These are phyloP conservation scores for Megacollybia marginata DNA, from an alignment of 768 basidiomycete species.

Conservation along the genomic window DNA sequence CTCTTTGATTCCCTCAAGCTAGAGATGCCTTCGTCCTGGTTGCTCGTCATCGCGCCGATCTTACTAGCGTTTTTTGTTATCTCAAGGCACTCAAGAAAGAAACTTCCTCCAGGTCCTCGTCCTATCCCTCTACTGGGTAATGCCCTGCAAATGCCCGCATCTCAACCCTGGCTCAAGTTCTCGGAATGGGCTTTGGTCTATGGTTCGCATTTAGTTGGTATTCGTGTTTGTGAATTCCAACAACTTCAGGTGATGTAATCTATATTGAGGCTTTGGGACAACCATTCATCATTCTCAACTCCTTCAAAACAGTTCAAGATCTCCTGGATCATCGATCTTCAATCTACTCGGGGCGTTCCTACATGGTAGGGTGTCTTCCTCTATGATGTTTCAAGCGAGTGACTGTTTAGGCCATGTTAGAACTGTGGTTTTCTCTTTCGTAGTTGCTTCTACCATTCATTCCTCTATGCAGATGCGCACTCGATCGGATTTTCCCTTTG, in stretches of 20 bases:
- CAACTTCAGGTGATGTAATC: not conserved
- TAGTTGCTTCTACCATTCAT: not conserved
- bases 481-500: not conserved
- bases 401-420: too few relatives aligned
- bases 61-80: too few relatives aligned
- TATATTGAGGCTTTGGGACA: not conserved
- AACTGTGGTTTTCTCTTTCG: not conserved
- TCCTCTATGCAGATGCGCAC: not conserved
- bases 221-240: not conserved
- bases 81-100: not conserved
- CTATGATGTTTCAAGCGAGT: not conserved
- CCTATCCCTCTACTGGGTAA: constrained; percentile 17
- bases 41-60: too few relatives aligned
- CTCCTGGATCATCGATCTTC: too few relatives aligned
- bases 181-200: too few relatives aligned
- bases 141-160: constrained; percentile 11
- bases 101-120: constrained; percentile 12
- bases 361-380: not conserved
- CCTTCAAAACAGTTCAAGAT: too few relatives aligned
- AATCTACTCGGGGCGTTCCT: not conserved
- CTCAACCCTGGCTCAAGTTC: not conserved
- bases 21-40: too few relatives aligned
- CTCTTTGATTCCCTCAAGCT: too few relatives aligned
- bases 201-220: constrained; percentile 2
- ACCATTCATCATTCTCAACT: not conserved